These are phyloP conservation scores for Rhizopogon vulgaris DNA, from an alignment of 768 basidiomycete genomes.

Conservation along the genomic window DNA sequence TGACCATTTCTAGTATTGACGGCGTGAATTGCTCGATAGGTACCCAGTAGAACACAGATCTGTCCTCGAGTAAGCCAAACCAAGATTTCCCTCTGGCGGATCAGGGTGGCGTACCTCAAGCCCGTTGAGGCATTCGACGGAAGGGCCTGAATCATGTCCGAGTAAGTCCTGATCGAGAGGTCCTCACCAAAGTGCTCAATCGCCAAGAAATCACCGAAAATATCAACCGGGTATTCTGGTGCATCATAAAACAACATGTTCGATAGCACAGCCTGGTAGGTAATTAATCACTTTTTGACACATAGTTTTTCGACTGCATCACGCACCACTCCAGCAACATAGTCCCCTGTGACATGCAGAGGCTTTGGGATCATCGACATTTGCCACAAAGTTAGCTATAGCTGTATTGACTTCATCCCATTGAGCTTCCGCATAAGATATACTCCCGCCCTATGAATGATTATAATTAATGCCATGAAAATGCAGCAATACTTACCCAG, in stretches of 20 bases:
- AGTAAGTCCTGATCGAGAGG: constrained; percentile 1
- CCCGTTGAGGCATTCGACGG: constrained; percentile 1
- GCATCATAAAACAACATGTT: constrained; percentile 54
- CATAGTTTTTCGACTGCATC: neutral
- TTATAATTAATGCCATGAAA: neutral
- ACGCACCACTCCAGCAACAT: constrained; percentile 21
- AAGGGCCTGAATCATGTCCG: neutral
- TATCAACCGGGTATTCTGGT: constrained; percentile 14
- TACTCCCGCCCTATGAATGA: constrained; percentile 41
- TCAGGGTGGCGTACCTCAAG: neutral
- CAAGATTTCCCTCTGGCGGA: neutral
- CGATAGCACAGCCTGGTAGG: constrained; percentile 11
- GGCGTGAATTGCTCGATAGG: neutral
- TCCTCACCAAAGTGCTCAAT: neutral
- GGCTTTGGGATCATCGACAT: constrained; percentile 17
- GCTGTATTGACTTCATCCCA: constrained; percentile 13
- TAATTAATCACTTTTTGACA: neutral
- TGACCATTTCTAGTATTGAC: neutral
- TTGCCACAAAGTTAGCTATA: constrained; percentile 15
- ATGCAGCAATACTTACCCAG: constrained; percentile 41
- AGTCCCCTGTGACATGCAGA: constrained; percentile 41
- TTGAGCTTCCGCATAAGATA: constrained; percentile 20
- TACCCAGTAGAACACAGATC: neutral
- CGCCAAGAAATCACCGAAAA: constrained; percentile 1
- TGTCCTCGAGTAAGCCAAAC: neutral